These are phyloP conservation scores for Caloboletus firmus DNA, from an alignment of 1,284 basidiomycete genomes.

Conservation along the genomic window DNA sequence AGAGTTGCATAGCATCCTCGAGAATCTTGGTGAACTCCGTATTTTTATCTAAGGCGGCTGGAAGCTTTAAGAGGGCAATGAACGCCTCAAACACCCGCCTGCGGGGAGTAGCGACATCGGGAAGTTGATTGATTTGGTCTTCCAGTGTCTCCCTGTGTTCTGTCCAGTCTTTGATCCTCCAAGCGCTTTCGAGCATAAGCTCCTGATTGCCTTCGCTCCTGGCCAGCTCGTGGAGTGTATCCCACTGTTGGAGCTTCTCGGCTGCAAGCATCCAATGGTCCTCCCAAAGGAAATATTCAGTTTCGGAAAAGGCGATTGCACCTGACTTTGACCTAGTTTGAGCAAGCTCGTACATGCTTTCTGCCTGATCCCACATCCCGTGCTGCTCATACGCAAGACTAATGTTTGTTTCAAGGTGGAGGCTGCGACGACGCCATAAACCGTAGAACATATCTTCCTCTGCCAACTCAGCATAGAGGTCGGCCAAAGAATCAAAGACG, in stretches of 20 bases:
- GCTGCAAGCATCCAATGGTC: conserved; percentile 98
- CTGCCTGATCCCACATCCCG: conserved; percentile 95
- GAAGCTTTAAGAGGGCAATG: conserved; percentile 75
- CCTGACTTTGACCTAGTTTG: conserved; percentile 86
- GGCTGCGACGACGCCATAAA: conserved; percentile 86
- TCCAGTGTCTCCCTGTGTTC: conserved; percentile 81
- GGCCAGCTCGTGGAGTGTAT: conserved; percentile 91
- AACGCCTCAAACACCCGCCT: conserved; percentile 96
- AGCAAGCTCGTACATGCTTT: conserved; percentile 87
- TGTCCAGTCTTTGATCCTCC: conserved; percentile 93
- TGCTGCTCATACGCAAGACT: conserved; percentile 95
- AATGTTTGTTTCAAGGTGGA: conserved; percentile 90
- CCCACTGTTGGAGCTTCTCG: conserved; percentile 98
- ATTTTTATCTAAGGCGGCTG: conserved; percentile 68
- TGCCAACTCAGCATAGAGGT: conserved; percentile 92
- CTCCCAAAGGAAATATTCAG: conserved; percentile 98
- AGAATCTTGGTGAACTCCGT: conserved; percentile 82
- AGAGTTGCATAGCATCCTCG: conserved; percentile 96
- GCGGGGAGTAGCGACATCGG: conserved; percentile 88
- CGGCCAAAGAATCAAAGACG: conserved; percentile 89
- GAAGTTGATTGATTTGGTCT: conserved; percentile 79
- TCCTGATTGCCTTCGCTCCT: conserved; percentile 91
- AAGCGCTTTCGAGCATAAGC: conserved; percentile 91
- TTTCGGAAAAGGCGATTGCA: conserved; percentile 88
- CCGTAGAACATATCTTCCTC: conserved; percentile 99